Conservation (phyloP, 257 asterid genomes). For the Solanum lycopersicoides region DNA sequence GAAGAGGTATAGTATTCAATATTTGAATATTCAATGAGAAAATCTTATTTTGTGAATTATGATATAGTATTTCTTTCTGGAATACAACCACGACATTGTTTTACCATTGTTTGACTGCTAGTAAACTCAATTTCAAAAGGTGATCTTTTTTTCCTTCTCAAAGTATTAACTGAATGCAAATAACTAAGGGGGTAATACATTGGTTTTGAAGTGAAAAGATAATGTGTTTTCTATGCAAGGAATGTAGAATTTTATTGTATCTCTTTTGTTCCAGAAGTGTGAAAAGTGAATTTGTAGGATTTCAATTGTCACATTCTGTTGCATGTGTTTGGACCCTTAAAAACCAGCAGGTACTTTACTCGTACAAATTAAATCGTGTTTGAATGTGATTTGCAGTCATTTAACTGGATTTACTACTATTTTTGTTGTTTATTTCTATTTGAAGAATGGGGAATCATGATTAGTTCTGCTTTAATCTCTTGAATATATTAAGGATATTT, state of each 20-base stretch:
- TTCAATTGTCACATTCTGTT: not conserved
- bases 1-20: conserved; percentile 55
- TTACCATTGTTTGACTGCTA: not conserved
- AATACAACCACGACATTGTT: not conserved
- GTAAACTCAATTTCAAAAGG: not conserved
- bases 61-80: not conserved
- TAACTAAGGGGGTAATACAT: not conserved
- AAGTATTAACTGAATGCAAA: not conserved
- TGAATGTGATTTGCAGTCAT: not conserved
- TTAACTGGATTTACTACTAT: not conserved
- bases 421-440: not conserved
- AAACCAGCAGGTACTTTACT: not conserved
- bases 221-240: not conserved
- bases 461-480: not conserved
- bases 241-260: not conserved
- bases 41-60: not conserved
- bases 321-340: not conserved
- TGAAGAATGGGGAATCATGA: not conserved
- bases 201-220: not conserved
- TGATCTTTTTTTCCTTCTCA: not conserved
- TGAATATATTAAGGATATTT: not conserved
- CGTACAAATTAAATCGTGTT: not conserved
- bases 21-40: not conserved
- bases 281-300: not conserved
- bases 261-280: not conserved